These are phyloP conservation scores for Vitis cinerea DNA, from an alignment of 164 flowering plant genomes.

Conservation along the genomic window DNA sequence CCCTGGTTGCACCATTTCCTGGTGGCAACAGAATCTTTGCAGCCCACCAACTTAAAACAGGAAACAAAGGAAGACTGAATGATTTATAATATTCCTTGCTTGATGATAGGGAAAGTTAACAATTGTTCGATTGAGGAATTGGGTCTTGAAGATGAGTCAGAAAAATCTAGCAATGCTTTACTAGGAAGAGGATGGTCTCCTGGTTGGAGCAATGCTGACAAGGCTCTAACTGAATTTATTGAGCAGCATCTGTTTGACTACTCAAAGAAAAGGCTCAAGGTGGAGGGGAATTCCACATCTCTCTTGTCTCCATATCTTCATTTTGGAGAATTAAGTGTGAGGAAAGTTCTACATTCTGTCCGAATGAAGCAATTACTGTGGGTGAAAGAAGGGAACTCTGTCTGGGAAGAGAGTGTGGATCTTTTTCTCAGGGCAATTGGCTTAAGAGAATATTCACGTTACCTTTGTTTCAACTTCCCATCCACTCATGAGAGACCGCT, in stretches of 20 bases:
- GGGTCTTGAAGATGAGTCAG: conserved; percentile 80
- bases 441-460: conserved; percentile 85
- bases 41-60: background rate
- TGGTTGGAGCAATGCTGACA: conserved; percentile 89
- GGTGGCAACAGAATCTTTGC: background rate
- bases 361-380: conserved; percentile 70
- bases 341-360: conserved; percentile 62
- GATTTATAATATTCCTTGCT: background rate
- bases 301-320: conserved; percentile 87
- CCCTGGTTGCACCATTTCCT: conserved; percentile 3
- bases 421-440: conserved; percentile 77
- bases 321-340: conserved; percentile 81
- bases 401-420: conserved; percentile 57
- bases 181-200: conserved; percentile 88
- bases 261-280: conserved; percentile 52
- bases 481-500: conserved; percentile 82
- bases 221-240: conserved; percentile 56
- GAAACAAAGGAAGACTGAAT: conserved; percentile 7
- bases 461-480: conserved; percentile 89
- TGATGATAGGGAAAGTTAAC: conserved; percentile 43
- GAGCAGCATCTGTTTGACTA: conserved; percentile 58
- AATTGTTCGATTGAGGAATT: conserved; percentile 68
- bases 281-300: conserved; percentile 64
- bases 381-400: conserved; percentile 52
- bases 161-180: conserved; percentile 86